Percentiles rank a stretch among this genome's conserved stretches.
Evolutionary conservation across 345 rosid genomes (phyloP).

Genomic region (Noccaea caerulescens): DNA sequence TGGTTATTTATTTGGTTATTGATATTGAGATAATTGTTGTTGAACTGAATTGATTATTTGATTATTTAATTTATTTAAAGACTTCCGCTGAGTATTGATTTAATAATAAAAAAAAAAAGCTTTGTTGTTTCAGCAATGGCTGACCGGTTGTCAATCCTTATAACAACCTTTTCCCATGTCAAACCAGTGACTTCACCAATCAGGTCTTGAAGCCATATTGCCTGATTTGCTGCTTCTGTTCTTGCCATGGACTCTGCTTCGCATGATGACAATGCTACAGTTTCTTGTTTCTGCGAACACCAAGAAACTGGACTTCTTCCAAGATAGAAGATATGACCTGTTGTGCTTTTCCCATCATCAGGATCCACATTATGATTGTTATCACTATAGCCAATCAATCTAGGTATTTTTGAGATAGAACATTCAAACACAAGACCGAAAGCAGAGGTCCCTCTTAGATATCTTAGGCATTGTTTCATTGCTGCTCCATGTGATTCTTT

Average conservation of each 20-base stretch:
- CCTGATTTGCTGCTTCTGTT: background rate
- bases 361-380: too few relatives aligned
- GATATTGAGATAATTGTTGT: too few relatives aligned
- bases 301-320: background rate
- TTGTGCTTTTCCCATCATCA: too few relatives aligned
- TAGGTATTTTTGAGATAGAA: too few relatives aligned
- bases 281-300: background rate
- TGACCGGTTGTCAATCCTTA: background rate
- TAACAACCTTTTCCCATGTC: background rate
- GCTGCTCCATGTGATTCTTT: too few relatives aligned
- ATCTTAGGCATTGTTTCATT: background rate
- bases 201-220: background rate
- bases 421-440: background rate
- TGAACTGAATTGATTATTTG: too few relatives aligned
- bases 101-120: too few relatives aligned
- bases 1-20: too few relatives aligned
- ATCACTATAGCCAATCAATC: background rate
- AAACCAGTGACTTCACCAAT: background rate
- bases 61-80: too few relatives aligned
- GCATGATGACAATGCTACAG: background rate
- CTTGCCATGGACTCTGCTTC: background rate
- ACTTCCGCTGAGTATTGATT: too few relatives aligned
- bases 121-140: too few relatives aligned
- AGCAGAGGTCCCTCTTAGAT: background rate
- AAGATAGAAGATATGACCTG: background rate